Base-by-base conservation (phyloP, 1,139 yeast genomes). In the Magnusiomyces magnusii region DNA sequence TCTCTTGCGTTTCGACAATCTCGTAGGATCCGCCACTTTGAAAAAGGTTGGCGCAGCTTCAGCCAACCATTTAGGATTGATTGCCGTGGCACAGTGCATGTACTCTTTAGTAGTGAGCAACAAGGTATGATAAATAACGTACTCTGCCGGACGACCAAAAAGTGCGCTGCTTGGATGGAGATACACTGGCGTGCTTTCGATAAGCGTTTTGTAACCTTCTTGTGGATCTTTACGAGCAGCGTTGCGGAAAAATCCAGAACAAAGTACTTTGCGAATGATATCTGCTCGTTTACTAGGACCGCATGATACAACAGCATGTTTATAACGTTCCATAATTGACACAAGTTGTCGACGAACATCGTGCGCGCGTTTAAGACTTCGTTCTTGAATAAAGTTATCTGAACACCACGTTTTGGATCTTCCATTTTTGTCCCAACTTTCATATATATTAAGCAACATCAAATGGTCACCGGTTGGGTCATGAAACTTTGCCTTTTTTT, bases 121-220 rank as follows among this genome's bases (percentile, higher is more conserved):
- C 58, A 93, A 76, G 3, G 95, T 86, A 68, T 92, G 96, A 68
- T 91, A 93, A 1, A 93, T 76, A 57, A 91, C 95, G 68, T 87
- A 87, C 62, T 86, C 91, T 1, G 92, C 84, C 23, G 79, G 80
- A 65, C 86, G 86, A 27, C 86, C 87, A 69, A 82, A 87, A 41
- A 93, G 71, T 1, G 95, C 79, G 53, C 96, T 87, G 1, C 96
- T 87, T 1, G 99, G 99, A 71, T 95, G 99, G 66, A 95, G 78
- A 61, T 80, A 83, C 9, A 92, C 97, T 0, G 87, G 83, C 0
- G 96, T 87, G 44, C 81, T 80, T 63, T 89, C 96, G 3, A 82
- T 79, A 19, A 93, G 73, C 0, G 97, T 92, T 66, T 83, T 83
- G 73, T 86, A 93, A 1, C 89, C 88, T 56, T 83, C 87, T 57